Evolutionary conservation across 108 stramenopile species (phyloP).

Genomic region (Cyclotella cryptica): DNA sequence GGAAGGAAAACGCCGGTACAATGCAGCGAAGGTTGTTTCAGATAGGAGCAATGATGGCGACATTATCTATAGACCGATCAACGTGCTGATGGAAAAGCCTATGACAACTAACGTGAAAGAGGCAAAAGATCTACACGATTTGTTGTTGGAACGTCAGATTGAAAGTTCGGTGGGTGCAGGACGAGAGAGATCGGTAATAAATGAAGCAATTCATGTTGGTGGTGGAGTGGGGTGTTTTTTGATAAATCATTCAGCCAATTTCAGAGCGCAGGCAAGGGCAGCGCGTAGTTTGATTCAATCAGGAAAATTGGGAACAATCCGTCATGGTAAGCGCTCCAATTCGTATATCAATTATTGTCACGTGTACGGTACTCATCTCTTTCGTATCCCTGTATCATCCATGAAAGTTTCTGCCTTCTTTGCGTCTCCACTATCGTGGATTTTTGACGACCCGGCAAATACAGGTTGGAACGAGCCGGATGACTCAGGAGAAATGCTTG

Average conservation of each 20-base stretch:
- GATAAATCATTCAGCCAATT: conserved; percentile 79
- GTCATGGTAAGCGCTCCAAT: conserved; percentile 1
- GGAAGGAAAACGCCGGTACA: conserved; percentile 44
- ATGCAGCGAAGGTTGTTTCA: conserved; percentile 15
- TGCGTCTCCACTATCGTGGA: conserved; percentile 66
- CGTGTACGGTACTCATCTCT: not conserved
- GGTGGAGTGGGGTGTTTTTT: conserved; percentile 52
- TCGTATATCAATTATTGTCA: not conserved
- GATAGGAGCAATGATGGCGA: no score
- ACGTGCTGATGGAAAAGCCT: conserved; percentile 82
- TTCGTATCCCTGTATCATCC: conserved; percentile 11
- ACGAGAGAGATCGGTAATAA: not conserved
- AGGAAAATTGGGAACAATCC: conserved; percentile 31
- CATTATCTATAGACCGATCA: conserved; percentile 40
- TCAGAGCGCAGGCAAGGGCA: conserved; percentile 60
- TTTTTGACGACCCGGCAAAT: conserved; percentile 54
- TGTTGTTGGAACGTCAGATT: conserved; percentile 20
- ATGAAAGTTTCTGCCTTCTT: conserved; percentile 53
- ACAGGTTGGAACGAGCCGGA: conserved; percentile 60
- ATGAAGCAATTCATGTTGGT: not conserved
- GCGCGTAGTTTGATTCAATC: conserved; percentile 57
- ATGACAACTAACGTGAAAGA: conserved; percentile 73
- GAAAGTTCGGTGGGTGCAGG: not conserved
- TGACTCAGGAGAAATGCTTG: conserved; percentile 61
- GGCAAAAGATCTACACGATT: conserved; percentile 50